phyloP scores from a whole-genome alignment of 306 rosid species.

The Cicer arietinum region DNA sequence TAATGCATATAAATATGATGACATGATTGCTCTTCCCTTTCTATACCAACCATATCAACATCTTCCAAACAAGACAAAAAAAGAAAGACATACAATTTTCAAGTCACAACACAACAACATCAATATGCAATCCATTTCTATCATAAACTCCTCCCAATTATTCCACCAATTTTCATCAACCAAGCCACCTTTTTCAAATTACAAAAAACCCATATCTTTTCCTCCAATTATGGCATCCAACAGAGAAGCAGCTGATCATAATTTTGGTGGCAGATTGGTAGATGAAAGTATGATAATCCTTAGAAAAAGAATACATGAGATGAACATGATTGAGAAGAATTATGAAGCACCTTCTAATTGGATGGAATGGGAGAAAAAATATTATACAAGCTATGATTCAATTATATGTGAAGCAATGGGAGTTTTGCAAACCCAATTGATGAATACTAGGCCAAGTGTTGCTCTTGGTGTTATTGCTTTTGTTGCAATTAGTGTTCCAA shows the following conservation, averaged over 20 bases:
- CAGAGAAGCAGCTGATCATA: slow-evolving; percentile 38
- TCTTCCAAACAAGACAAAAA: not conserved
- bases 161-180: slow-evolving; percentile 38
- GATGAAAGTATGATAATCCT: slow-evolving; percentile 73
- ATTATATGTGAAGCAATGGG: slow-evolving; percentile 59
- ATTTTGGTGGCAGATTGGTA: slow-evolving; percentile 49
- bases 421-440: slow-evolving; percentile 54
- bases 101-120: not conserved
- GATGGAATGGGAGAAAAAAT: slow-evolving; percentile 76
- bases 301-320: slow-evolving; percentile 70
- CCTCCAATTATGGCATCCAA: slow-evolving; percentile 31
- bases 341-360: slow-evolving; percentile 71
- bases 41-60: slow-evolving; percentile 4
- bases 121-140: slow-evolving; percentile 41
- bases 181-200: not conserved
- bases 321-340: slow-evolving; percentile 75
- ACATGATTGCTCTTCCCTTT: not conserved
- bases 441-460: slow-evolving; percentile 64
- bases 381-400: slow-evolving; percentile 56
- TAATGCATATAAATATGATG: slow-evolving; percentile 37
- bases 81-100: not conserved
- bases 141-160: slow-evolving; percentile 11
- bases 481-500: slow-evolving; percentile 48
- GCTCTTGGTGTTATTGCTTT: slow-evolving; percentile 51
- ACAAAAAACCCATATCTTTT: not conserved